phyloP scores from a whole-genome alignment of 1,284 basidiomycete species.

The Apiotrichum sp. region DNA sequence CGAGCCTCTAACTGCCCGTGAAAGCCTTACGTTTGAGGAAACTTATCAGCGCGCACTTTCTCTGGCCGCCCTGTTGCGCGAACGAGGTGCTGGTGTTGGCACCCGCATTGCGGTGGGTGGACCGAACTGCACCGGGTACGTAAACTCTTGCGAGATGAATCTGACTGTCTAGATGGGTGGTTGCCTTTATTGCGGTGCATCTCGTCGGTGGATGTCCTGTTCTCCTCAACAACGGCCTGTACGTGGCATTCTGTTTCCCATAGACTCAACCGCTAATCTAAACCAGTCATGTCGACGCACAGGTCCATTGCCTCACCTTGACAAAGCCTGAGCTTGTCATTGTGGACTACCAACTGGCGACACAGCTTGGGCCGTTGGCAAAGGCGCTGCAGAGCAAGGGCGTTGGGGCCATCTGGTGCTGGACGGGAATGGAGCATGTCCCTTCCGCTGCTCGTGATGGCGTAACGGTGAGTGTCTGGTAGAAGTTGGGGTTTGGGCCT shows the following conservation, averaged over 20 bases:
- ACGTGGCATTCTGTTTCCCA: background rate
- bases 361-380: constrained; percentile 16
- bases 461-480: background rate
- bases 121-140: constrained; percentile 23
- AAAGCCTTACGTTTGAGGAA: constrained; percentile 25
- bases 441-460: background rate
- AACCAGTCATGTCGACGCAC: constrained; percentile 11
- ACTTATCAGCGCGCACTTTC: constrained; percentile 19
- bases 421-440: constrained; percentile 1
- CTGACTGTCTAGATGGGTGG: constrained; percentile 28
- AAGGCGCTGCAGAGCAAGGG: background rate
- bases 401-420: constrained; percentile 6
- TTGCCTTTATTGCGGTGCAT: constrained; percentile 33
- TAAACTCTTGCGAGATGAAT: background rate
- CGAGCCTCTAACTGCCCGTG: constrained; percentile 11
- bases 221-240: constrained; percentile 32
- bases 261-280: background rate
- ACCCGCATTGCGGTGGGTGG: constrained; percentile 36
- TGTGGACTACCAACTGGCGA: constrained; percentile 28
- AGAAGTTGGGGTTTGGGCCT: background rate
- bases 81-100: constrained; percentile 26
- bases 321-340: constrained; percentile 27
- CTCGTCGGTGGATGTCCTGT: constrained; percentile 37
- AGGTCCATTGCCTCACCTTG: constrained; percentile 29
- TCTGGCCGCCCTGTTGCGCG: constrained; percentile 31